phyloP scores from a whole-genome alignment of 2,329 filamentous ascomycete genomes.

The Colletotrichum truncatum region DNA sequence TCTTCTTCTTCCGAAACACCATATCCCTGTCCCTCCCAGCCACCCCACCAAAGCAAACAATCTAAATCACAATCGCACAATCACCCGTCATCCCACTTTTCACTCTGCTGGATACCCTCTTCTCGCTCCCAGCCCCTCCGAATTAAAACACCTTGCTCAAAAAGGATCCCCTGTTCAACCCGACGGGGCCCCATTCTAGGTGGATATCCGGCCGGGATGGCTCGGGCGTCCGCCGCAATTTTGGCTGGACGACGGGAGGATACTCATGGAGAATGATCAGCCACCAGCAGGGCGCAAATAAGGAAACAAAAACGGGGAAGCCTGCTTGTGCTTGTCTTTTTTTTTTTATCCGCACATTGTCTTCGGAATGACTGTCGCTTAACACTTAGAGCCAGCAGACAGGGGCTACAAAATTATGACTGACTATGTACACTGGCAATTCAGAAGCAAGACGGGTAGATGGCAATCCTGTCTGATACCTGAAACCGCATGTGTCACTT shows the following conservation, averaged over 20 bases:
- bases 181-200: slow-evolving; percentile 4
- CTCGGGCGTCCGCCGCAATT: slow-evolving; percentile 18
- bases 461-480: no score
- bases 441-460: no score
- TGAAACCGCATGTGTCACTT: slow-evolving; percentile 16
- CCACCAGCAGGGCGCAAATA: slow-evolving; percentile 18
- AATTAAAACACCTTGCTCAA: slow-evolving; percentile 4
- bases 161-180: background rate
- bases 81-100: background rate
- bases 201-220: background rate
- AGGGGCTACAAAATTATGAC: no score
- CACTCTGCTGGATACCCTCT: background rate
- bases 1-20: background rate
- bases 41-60: slow-evolving; percentile 13
- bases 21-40: slow-evolving; percentile 4
- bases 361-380: background rate
- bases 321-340: background rate
- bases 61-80: background rate
- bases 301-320: slow-evolving; percentile 1
- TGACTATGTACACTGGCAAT: no score
- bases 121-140: background rate
- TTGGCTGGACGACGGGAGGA: slow-evolving; percentile 30
- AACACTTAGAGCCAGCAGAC: no score
- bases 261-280: slow-evolving; percentile 19
- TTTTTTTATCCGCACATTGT: background rate